Conservation (phyloP, 495 filamentous ascomycete species). For the Astrothelium subdiscretum region DNA sequence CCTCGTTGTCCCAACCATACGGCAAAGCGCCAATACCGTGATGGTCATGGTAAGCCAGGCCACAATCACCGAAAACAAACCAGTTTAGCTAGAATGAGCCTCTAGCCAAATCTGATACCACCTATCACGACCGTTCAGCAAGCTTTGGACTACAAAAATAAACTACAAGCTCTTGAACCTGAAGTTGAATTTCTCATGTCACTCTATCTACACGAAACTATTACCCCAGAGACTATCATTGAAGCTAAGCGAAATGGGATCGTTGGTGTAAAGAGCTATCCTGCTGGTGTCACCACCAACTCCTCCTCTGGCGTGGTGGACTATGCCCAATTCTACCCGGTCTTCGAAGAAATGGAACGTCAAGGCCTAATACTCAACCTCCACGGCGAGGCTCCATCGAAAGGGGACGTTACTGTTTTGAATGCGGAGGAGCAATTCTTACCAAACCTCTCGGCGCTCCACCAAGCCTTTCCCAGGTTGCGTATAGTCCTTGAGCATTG, state of each 20-base stretch:
- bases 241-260: constrained; percentile 57
- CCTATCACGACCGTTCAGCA: constrained; percentile 63
- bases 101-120: constrained; percentile 57
- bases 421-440: constrained; percentile 76
- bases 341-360: constrained; percentile 69
- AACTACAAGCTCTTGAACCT: constrained; percentile 55
- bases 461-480: constrained; percentile 63
- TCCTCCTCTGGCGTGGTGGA: constrained; percentile 69
- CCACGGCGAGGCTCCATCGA: constrained; percentile 45
- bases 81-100: constrained; percentile 28
- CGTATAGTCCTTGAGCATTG: constrained; percentile 76
- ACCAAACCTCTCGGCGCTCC: constrained; percentile 59
- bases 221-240: constrained; percentile 68
- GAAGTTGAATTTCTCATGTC: constrained; percentile 79
- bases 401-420: constrained; percentile 49
- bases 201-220: constrained; percentile 64
- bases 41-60: constrained; percentile 59
- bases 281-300: constrained; percentile 67
- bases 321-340: constrained; percentile 58
- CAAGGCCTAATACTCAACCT: constrained; percentile 53
- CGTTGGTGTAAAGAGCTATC: constrained; percentile 48
- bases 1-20: constrained; percentile 65
- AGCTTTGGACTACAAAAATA: constrained; percentile 62
- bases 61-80: not conserved
- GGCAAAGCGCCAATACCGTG: constrained; percentile 63